Evolutionary conservation across 495 filamentous ascomycete species (phyloP), one percentile per base, ranked within the genome.

Genomic region (Hyphodiscus hymeniophilus): DNA sequence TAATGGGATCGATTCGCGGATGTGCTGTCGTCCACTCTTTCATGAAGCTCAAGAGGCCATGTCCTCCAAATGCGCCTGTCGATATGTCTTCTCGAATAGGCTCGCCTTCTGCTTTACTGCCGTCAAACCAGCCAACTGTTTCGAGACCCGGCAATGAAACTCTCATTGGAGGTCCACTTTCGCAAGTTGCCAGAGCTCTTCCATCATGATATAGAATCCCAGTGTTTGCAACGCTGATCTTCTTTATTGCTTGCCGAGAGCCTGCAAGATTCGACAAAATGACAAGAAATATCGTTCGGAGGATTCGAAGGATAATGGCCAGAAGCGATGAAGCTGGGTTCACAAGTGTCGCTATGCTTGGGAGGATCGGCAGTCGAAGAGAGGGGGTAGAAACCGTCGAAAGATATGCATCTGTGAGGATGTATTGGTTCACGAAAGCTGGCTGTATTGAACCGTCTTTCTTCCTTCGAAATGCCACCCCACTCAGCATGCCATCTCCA

Each of bases 11-110:
- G 47, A 82, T 66, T 53, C 74, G 73, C 32, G 80, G 81, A 66
- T 85, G 81, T 10, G 75, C 79, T 2, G 81, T 84, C 6, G 78
- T 80, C 79, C 79, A 84, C 61, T 83, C 79, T 56, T 68, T 74
- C 64, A 81, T 73, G 52, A 75, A 82, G 22, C 68, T 65, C 12
- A 76, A 46, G 2, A 71, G 35, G 0, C 77, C 76, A 11, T 55
- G 51, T 15, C 77, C 74, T 32, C 77, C 76, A 50, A 81, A 76
- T 22, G 50, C 50, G 2, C 56, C 42, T 13, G 54, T 56, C 18
- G 50, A 33, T 33, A 42, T 38, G 17, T 47, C 39, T 38, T 52
- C 48, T 30, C 18, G 12, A 3, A 48, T 56, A 15, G 50, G 32
- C 49, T 80, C 75, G 3, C 74, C 71, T 49, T 79, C 69, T 18